These are phyloP conservation scores for Neurospora sp. DNA, from an alignment of 495 filamentous ascomycete genomes.

Conservation along the genomic window DNA sequence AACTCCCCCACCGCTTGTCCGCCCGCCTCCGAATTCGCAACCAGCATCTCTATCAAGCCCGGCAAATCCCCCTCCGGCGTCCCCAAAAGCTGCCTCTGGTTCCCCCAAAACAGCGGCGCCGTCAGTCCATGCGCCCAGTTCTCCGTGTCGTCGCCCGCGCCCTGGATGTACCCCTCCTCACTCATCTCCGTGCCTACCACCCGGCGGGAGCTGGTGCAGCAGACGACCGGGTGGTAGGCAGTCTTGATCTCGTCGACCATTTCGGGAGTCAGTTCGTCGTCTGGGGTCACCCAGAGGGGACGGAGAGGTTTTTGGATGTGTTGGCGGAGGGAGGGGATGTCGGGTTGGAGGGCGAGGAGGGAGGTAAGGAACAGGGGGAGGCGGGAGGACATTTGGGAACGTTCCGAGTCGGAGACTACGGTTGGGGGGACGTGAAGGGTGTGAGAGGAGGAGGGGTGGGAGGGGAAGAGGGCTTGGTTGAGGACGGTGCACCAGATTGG, in stretches of 20 bases:
- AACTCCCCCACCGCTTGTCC: constrained; percentile 17
- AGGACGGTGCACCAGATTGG: constrained; percentile 87
- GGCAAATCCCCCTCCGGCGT: constrained; percentile 57
- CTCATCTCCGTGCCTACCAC: constrained; percentile 56
- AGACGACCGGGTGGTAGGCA: constrained; percentile 60
- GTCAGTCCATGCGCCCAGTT: constrained; percentile 77
- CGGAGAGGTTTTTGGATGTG: constrained; percentile 48
- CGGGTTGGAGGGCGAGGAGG: constrained; percentile 37
- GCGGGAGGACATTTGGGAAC: constrained; percentile 61
- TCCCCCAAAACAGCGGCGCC: constrained; percentile 66
- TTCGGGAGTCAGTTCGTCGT: constrained; percentile 12
- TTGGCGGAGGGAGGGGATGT: constrained; percentile 19
- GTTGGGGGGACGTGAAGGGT: constrained; percentile 54
- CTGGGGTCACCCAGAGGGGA: constrained; percentile 52
- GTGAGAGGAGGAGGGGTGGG: constrained; percentile 30
- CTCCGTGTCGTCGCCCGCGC: constrained; percentile 87
- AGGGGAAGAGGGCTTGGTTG: constrained; percentile 70
- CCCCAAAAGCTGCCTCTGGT: constrained; percentile 43
- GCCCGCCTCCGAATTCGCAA: constrained; percentile 18
- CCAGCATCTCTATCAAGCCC: constrained; percentile 47
- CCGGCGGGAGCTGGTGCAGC: constrained; percentile 67
- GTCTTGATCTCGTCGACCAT: constrained; percentile 27
- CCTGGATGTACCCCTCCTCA: constrained; percentile 77
- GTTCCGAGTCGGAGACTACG: constrained; percentile 62
- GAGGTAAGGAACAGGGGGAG: constrained; percentile 57